Evolutionary conservation across 495 filamentous ascomycete species (phyloP).

Genomic region (Xylaria acuta): DNA sequence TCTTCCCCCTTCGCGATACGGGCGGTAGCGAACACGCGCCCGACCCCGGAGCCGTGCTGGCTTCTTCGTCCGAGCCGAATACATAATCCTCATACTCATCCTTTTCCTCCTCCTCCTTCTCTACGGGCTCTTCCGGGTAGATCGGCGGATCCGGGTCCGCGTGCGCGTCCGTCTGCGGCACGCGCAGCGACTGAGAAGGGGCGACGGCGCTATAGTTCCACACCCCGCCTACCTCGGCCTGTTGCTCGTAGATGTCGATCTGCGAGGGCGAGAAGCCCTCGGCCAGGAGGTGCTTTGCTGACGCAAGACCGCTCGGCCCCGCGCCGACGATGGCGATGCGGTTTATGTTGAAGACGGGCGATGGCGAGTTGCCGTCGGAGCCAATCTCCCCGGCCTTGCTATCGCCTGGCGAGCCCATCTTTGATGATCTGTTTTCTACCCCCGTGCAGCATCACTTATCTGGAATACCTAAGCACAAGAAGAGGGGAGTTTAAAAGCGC

Average conservation of each 20-base stretch:
- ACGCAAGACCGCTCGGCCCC: conserved; percentile 70
- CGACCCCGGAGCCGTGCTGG: conserved; percentile 26
- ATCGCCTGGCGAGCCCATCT: conserved; percentile 17
- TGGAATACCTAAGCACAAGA: background rate
- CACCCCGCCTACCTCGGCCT: conserved; percentile 73
- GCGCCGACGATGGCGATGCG: conserved; percentile 73
- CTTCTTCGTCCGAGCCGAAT: conserved; percentile 27
- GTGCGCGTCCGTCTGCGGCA: conserved; percentile 51
- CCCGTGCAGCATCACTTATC: background rate
- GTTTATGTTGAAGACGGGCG: conserved; percentile 48
- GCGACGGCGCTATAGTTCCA: conserved; percentile 75
- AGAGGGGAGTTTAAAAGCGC: background rate
- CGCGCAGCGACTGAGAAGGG: conserved; percentile 32
- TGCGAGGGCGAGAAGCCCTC: conserved; percentile 68
- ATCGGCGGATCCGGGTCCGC: conserved; percentile 50
- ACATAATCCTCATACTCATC: conserved; percentile 23
- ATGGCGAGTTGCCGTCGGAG: background rate
- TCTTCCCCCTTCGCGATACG: conserved; percentile 13
- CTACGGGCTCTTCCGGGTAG: conserved; percentile 24
- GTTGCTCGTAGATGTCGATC: conserved; percentile 84
- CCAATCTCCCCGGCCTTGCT: background rate
- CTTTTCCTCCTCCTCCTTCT: background rate
- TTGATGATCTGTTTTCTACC: background rate
- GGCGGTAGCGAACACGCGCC: conserved; percentile 23
- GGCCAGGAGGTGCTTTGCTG: conserved; percentile 76